Evolutionary conservation across 495 filamentous ascomycete species (phyloP), one percentile per base, ranked within the genome.

Genomic region (Podospora bellae-mahoneyi): DNA sequence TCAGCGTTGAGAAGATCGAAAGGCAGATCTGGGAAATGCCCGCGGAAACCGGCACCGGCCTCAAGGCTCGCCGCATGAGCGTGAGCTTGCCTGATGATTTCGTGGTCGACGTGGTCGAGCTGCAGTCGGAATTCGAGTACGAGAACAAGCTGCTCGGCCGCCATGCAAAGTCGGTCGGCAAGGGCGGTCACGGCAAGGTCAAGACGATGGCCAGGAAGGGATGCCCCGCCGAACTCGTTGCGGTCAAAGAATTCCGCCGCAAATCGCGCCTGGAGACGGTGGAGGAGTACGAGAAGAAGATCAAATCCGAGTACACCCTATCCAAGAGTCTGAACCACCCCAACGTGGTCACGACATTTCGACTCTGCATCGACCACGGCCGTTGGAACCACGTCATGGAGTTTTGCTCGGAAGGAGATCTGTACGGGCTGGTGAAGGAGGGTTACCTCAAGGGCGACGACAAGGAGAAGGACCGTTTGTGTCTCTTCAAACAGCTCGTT

Each of bases 341-440:
- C 19, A 93, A 93, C 74, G 90, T 93, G 67, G 88, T 93, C 70
- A 85, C 88, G 71, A 92, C 90, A 0, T 80, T 90, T 26, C 85
- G 87, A 9, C 78, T 94, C 18, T 92, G 91, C 77, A 87, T 82
- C 32, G 78, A 88, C 73, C 82, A 90, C 70, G 81, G 82, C 32
- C 84, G 86, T 39, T 93, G 89, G 89, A 90, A 90, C 74, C 89
- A 93, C 74, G 91, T 93, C 64, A 94, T 94, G 91, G 91, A 94
- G 74, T 93, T 88, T 69, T 94, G 91, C 79, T 78, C 82, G 6
- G 83, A 88, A 61, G 91, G 91, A 23, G 91, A 94, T 73, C 80
- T 94, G 10, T 91, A 86, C 74, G 80, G 80, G 62, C 74, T 92
- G n/a, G 87, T 92, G 28, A 82, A 84, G 64, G 85, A 86, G 68